Evolutionary conservation across 768 basidiomycete species (phyloP), one percentile per base, ranked within the genome.

Genomic region (Kwoniella dejecticola): DNA sequence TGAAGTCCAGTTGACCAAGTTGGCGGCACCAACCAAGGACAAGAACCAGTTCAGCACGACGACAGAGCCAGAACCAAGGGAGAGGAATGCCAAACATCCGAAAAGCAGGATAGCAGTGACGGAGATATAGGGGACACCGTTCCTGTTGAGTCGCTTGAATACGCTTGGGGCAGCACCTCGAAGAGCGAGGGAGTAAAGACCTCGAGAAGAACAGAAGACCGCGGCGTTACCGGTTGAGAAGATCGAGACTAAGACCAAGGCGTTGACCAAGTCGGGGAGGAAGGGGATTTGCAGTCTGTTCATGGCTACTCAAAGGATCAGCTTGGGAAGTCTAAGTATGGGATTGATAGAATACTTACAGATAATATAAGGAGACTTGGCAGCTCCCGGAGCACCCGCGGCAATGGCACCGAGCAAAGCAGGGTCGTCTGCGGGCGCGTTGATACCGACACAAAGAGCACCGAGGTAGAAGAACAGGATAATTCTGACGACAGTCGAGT

Each of bases 1-100:
- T 3, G 57, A 53, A 13, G 63, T 58, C 71, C 71, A 72, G 33
- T 60, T 72, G 7, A 72, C 47, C 41, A 72, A 50, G 30, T 69
- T 62, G 27, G 65, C 59, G 1, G 65, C 64, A 31, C 66, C 67
- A n/a, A 67, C 65, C 2, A 72, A 45, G 13, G 54, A 57, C 36
- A 59, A 54, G 33, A 62, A 66, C 60, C 60, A 66, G 23, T 47
- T 49, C 7, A 66, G 52, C 12, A 66, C 65, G 21, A 41, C 49
- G 23, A 50, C 58, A 11, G 49, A 44, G 26, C 56, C 56, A n/a
- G 56, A 57, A 17, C 33, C 33, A 11, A 73, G 52, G 1, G 69
- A 60, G 1, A 70, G 62, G 50, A 68, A 70, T 0, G 66, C 47
- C 19, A 73, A 45, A 48, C 62, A 61, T 12, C 52, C 24, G 17